These are phyloP conservation scores for Cladosporium sp. DNA, from an alignment of 2,329 filamentous ascomycete species.

Conservation along the genomic window DNA sequence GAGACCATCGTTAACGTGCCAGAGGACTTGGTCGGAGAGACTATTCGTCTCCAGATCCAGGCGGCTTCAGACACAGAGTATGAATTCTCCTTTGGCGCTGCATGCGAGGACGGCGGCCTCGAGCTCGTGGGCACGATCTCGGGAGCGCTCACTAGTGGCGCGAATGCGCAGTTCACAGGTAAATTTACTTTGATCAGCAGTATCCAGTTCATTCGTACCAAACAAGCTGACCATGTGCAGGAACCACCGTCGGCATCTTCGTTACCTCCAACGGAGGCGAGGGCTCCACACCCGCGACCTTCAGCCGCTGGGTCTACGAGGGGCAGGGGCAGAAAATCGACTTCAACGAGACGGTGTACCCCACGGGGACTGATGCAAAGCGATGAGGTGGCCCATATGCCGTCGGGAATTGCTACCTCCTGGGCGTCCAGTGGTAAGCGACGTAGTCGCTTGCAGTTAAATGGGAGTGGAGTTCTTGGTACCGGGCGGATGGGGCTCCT, in stretches of 20 bases:
- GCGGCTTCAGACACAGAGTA: constrained; percentile 6
- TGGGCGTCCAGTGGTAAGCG: not conserved
- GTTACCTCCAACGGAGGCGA: constrained; percentile 13
- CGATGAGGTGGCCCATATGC: not conserved
- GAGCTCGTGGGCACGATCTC: constrained; percentile 9
- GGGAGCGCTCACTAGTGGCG: constrained; percentile 7
- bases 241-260: constrained; percentile 15
- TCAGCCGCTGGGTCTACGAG: constrained; percentile 18
- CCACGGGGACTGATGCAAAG: not conserved
- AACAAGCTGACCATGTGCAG: not conserved
- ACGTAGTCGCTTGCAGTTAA: not conserved
- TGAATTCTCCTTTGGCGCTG: constrained; percentile 12
- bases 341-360: constrained; percentile 16
- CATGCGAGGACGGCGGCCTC: not conserved
- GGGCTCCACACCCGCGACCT: constrained; percentile 10
- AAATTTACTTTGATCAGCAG: not conserved
- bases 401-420: not conserved
- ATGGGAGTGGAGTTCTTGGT: not conserved
- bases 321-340: constrained; percentile 20
- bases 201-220: not conserved
- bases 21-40: constrained; percentile 3
- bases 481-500: not conserved
- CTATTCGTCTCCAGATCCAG: constrained; percentile 9
- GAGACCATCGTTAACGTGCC: constrained; percentile 11
- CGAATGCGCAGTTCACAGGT: constrained; percentile 18